Conservation (phyloP, 176 grass and related monocot species). For the Musa acuminata region DNA sequence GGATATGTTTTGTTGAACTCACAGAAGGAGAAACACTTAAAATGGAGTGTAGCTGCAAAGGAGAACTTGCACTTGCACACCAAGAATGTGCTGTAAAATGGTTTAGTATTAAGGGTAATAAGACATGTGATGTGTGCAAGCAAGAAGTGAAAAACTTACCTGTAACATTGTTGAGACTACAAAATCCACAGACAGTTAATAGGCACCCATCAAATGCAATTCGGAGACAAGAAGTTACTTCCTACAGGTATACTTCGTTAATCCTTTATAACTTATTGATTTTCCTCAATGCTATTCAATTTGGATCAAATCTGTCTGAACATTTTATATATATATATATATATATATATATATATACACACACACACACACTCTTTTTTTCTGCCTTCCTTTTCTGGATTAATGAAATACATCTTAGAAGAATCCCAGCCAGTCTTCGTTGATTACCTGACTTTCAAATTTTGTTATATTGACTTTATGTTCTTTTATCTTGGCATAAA, state of each 20-base stretch:
- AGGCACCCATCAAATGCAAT: slow-evolving; percentile 42
- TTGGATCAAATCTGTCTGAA: too few relatives aligned
- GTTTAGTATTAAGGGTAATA: slow-evolving; percentile 99
- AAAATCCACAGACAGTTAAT: slow-evolving; percentile 43
- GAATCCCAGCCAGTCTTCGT: too few relatives aligned
- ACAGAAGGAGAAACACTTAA: slow-evolving; percentile 97
- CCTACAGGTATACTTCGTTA: slow-evolving; percentile 48
- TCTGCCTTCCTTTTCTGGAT: too few relatives aligned
- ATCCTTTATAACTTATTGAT: too few relatives aligned
- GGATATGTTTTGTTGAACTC: slow-evolving; percentile 91
- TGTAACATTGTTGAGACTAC: slow-evolving; percentile 88
- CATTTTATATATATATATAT: too few relatives aligned
- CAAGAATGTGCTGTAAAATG: slow-evolving; percentile 98
- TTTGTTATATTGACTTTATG: too few relatives aligned
- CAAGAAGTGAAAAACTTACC: slow-evolving; percentile 88
- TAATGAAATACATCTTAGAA: too few relatives aligned
- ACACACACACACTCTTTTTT: too few relatives aligned
- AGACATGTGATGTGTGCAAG: slow-evolving; percentile 90
- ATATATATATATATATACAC: too few relatives aligned
- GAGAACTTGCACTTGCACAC: slow-evolving; percentile 92
- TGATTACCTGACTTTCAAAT: too few relatives aligned
- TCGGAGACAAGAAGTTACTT: slow-evolving; percentile 48
- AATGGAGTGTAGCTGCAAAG: slow-evolving; percentile 99
- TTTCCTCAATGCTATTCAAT: too few relatives aligned
- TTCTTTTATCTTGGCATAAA: too few relatives aligned